These are phyloP conservation scores for Arachnomyces sp. DNA, from an alignment of 2,329 filamentous ascomycete species.

Conservation along the genomic window DNA sequence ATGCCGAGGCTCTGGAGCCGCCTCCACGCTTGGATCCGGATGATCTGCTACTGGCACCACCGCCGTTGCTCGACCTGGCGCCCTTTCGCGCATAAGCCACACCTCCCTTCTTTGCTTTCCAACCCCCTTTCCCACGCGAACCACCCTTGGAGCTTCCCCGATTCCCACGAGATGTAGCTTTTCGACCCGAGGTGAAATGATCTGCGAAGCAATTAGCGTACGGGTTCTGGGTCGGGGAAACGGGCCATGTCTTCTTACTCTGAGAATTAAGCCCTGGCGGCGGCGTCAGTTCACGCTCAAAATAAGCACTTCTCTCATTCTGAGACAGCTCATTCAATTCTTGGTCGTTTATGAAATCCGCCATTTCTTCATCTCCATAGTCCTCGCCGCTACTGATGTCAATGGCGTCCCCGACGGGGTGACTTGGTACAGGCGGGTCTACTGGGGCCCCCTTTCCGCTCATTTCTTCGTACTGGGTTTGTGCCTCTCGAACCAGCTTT, in stretches of 20 bases:
- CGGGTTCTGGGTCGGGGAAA: not conserved
- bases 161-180: slow-evolving; percentile 2
- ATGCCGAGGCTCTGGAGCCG: slow-evolving; percentile 6
- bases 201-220: slow-evolving; percentile 11
- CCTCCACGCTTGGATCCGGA: slow-evolving; percentile 9
- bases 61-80: slow-evolving; percentile 8
- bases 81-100: slow-evolving; percentile 9
- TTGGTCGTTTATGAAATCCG: slow-evolving; percentile 8
- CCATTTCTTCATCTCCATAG: slow-evolving; percentile 24
- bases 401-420: slow-evolving; percentile 39
- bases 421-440: slow-evolving; percentile 40
- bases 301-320: slow-evolving; percentile 17
- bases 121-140: slow-evolving; percentile 4
- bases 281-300: slow-evolving; percentile 13
- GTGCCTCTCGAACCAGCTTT: slow-evolving; percentile 32
- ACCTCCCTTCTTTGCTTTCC: slow-evolving; percentile 4
- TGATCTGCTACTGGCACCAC: slow-evolving; percentile 3
- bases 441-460: slow-evolving; percentile 37
- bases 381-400: slow-evolving; percentile 34
- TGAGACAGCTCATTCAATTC: slow-evolving; percentile 6
- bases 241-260: slow-evolving; percentile 10
- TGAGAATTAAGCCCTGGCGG: slow-evolving; percentile 12
- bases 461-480: slow-evolving; percentile 35
- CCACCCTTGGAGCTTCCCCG: not conserved
- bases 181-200: slow-evolving; percentile 5